These are phyloP conservation scores for Mucor piriformis DNA, from an alignment of 371 early-diverging fungal species.

Conservation along the genomic window DNA sequence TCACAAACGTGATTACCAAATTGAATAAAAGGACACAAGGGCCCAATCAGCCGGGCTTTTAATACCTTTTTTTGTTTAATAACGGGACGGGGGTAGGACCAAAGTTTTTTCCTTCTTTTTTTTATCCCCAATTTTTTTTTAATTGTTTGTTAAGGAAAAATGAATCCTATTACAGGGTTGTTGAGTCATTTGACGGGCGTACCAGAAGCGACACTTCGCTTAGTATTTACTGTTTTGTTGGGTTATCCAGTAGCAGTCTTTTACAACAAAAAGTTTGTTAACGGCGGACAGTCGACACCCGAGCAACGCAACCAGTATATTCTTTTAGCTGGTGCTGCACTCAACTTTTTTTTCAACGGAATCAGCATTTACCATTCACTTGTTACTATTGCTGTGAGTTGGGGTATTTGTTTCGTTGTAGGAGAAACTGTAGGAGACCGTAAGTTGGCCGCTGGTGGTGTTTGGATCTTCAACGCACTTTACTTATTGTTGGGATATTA, in stretches of 20 bases:
- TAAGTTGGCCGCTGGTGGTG: slow-evolving; percentile 40
- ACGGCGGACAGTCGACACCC: slow-evolving; percentile 30
- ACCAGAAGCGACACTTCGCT: slow-evolving; percentile 62
- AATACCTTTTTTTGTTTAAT: neutral
- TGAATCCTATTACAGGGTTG: slow-evolving; percentile 32
- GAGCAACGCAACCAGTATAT: slow-evolving; percentile 56
- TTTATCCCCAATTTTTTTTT: slow-evolving; percentile 5
- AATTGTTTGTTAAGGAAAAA: neutral
- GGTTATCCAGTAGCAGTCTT: slow-evolving; percentile 58
- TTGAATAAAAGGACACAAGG: neutral
- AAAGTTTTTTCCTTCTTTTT: slow-evolving; percentile 5
- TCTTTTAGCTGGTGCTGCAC: slow-evolving; percentile 49
- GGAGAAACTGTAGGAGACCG: slow-evolving; percentile 45
- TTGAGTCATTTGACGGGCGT: slow-evolving; percentile 50
- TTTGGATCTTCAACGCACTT: slow-evolving; percentile 64
- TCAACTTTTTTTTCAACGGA: slow-evolving; percentile 66
- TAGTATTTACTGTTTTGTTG: slow-evolving; percentile 54
- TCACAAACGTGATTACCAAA: neutral
- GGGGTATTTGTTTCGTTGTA: slow-evolving; percentile 43
- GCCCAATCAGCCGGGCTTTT: neutral
- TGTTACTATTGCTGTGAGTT: slow-evolving; percentile 58
- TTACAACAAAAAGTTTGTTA: slow-evolving; percentile 36
- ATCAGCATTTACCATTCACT: slow-evolving; percentile 62
- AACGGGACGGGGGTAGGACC: neutral
- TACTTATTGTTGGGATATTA: slow-evolving; percentile 65